Base-by-base conservation (phyloP, 108 stramenopile genomes). In the Pseudonitzschia delicatissima region DNA sequence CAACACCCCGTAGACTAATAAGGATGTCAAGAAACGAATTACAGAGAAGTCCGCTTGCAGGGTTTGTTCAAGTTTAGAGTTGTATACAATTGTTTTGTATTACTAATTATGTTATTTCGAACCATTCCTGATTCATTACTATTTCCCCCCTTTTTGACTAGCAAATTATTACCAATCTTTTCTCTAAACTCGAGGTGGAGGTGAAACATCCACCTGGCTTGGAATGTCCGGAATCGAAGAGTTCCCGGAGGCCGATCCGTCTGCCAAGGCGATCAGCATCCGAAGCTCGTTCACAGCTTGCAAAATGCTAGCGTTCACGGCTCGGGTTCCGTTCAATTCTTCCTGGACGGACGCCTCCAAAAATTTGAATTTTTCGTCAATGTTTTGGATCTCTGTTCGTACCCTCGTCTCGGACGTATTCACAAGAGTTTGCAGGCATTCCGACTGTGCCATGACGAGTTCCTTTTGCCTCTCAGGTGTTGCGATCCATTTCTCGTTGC, bases 401-500 rank as follows among this genome's bases (percentile, higher is more conserved):
- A 77, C 18, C 31, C 73, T 50, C 4, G 21, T 29, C 36, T 74
- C 73, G 4, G 73, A 50, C 51, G 47, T 55, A 27, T 23, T 62
- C 26, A 74, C 48, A 11, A 67, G 29, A 21, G 34, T 57, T 48
- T 65, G 57, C n/a, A 64, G 47, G 35, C 65, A 57, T 49, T 58
- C 62, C 2, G 67, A 37, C 37, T 78, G 73, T 37, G 63, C 31
- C 32, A 28, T 29, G n/a, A 73, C 11, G 11, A 52, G 59, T 26
- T 35, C 31, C n/a, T 8, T 60, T 35, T 80, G 71, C 37, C 71
- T 62, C 6, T 72, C 45, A 20, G n/a, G 81, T 58, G 20, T 74
- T 71, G 0, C 77, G 67, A 26, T 45, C 64, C 77, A 82, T 77
- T 57, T 82, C 77, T 34, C 58, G 48, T 45, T 78, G 67, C 26